Percentiles rank a stretch among this genome's conserved stretches.
phyloP scores from a whole-genome alignment of 2,329 filamentous ascomycete species.

The Ceratocystis eucalypticola region DNA sequence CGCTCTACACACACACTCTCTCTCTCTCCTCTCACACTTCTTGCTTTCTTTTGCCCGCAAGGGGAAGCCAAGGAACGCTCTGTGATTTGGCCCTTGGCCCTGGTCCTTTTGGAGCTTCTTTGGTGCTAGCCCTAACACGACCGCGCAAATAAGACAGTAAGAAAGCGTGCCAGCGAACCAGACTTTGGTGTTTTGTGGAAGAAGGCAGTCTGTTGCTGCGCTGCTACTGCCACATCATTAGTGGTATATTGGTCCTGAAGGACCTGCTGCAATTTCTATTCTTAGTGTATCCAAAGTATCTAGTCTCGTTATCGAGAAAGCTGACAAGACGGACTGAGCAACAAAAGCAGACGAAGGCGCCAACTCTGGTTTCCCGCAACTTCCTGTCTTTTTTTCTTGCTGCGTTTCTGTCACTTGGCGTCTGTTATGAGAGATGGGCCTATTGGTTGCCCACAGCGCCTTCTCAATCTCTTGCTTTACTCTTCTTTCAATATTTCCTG shows the following conservation, averaged over 20 bases:
- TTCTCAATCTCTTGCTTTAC: not conserved
- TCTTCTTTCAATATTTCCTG: not conserved
- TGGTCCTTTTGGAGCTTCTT: not conserved
- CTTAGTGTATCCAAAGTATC: not conserved
- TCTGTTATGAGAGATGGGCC: not conserved
- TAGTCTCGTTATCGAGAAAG: not conserved
- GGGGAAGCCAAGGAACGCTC: not conserved
- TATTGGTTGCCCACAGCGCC: not conserved
- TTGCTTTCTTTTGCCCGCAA: not conserved
- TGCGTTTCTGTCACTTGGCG: not conserved
- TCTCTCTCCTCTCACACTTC: not conserved
- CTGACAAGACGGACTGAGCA: not conserved
- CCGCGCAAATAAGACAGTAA: not conserved
- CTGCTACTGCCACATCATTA: not conserved
- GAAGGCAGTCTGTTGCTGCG: not conserved
- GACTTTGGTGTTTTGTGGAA: not conserved
- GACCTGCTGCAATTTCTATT: conserved; percentile 7
- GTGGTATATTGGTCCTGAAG: not conserved
- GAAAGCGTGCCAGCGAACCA: not conserved
- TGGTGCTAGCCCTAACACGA: not conserved
- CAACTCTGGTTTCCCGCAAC: not conserved
- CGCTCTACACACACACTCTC: not conserved
- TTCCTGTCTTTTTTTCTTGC: not conserved
- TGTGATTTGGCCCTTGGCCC: not conserved
- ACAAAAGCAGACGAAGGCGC: not conserved